Base-by-base conservation (phyloP, 495 filamentous ascomycete species). In the Xeromyces bisporus region DNA sequence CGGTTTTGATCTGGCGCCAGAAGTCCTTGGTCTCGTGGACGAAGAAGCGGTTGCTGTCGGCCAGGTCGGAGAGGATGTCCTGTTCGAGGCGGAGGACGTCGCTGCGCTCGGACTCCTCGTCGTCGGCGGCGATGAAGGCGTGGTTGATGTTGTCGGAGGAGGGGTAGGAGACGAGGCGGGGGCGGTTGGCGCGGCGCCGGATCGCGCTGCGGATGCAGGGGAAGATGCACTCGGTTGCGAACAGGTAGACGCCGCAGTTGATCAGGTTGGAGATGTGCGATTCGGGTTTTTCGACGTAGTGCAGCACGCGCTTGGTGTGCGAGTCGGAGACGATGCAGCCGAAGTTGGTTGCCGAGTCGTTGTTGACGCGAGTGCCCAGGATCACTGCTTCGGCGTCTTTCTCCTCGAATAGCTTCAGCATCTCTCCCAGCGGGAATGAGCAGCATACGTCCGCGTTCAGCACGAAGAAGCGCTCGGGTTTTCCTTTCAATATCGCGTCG, bases 1-100 rank as follows among this genome's bases (percentile, higher is more conserved):
- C 89, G 3, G 91, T 93, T 71, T 99, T 99, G 69, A 99, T 96
- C 66, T 99, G 89, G 34, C 89, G 86, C 89, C 89, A 99, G 61
- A 99, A 99, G 48, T 93, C 89, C 60, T 93, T 92, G 26, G 89
- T 96, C 59, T 99, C 89, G 54, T 93, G 78, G 12, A 96, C 91
- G 55, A 81, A 99, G 67, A 99, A 99, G 48, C 89, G 84, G 52
- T 91, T 86, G 70, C 74, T 92, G 60, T 99, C 89, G 21, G 89
- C 87, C 42, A 99, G 73, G 44, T 94, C 87, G 31, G 84, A 79
- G 23, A 99, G 74, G 37, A 99, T 93, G 48, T 99, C 89, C 54
- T 99, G 89, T 62, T 99, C 89, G 29, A 99, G 67, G 21, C 89
- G 82, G 33, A 99, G 77, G 15, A 93, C 82, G 39, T 93, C 82